phyloP scores from a whole-genome alignment of 2,329 filamentous ascomycete species.

The Hymenoscyphus albidus region DNA sequence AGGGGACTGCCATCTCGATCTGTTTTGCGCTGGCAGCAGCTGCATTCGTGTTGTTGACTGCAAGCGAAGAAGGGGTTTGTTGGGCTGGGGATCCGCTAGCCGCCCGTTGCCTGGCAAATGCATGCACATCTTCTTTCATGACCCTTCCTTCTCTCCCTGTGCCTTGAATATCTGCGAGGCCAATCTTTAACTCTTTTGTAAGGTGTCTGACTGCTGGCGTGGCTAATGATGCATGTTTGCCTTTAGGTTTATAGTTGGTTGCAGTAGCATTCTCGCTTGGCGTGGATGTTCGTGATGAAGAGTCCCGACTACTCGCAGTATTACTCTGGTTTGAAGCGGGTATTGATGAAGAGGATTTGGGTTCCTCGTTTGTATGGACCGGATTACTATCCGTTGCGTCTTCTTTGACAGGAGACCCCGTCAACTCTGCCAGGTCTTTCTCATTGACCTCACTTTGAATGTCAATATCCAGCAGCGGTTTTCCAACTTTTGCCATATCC shows the following conservation, averaged over 20 bases:
- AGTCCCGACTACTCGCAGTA: slow-evolving; percentile 6
- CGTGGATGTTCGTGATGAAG: background rate
- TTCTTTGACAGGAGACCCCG: slow-evolving; percentile 27
- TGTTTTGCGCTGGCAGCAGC: slow-evolving; percentile 40
- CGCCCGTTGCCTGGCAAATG: slow-evolving; percentile 57
- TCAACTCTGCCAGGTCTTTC: slow-evolving; percentile 49
- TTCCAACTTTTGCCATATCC: slow-evolving; percentile 93
- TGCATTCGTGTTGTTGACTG: slow-evolving; percentile 25
- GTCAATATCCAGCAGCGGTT: slow-evolving; percentile 92
- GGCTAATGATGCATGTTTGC: slow-evolving; percentile 71
- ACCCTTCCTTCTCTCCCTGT: slow-evolving; percentile 90
- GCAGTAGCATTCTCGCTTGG: slow-evolving; percentile 9
- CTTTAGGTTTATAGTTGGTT: slow-evolving; percentile 29
- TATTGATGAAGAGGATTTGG: background rate
- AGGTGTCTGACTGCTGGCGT: slow-evolving; percentile 91
- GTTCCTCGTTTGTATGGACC: slow-evolving; percentile 15
- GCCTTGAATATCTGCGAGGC: slow-evolving; percentile 74
- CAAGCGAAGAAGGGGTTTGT: slow-evolving; percentile 14
- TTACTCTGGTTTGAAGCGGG: background rate
- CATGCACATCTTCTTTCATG: slow-evolving; percentile 85
- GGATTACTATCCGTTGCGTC: slow-evolving; percentile 24
- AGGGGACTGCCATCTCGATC: slow-evolving; percentile 62
- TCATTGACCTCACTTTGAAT: slow-evolving; percentile 72
- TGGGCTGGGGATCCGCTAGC: slow-evolving; percentile 30
- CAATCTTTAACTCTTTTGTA: slow-evolving; percentile 71